Evolutionary conservation across 1,139 yeast species (phyloP).

Genomic region (Martiniozyma asiatica): DNA sequence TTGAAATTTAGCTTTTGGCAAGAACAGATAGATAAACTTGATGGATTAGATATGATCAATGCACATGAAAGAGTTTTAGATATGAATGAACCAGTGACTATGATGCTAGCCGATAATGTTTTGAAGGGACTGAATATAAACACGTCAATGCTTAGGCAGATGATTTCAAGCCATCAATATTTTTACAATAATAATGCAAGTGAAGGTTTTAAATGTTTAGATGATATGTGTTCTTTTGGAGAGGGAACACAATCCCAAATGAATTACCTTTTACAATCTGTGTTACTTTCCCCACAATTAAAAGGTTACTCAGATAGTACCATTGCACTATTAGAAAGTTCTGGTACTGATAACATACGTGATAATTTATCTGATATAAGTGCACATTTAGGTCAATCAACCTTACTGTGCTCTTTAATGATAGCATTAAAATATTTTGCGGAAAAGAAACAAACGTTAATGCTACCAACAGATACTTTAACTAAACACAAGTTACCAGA

Average conservation of each 20-base stretch:
- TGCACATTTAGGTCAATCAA: constrained; percentile 79
- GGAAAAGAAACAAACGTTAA: constrained; percentile 33
- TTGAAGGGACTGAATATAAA: constrained; percentile 40
- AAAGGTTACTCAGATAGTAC: constrained; percentile 39
- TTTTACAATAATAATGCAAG: constrained; percentile 34
- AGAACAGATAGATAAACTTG: constrained; percentile 35
- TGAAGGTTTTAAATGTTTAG: constrained; percentile 37
- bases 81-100: constrained; percentile 47
- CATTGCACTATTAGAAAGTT: constrained; percentile 34
- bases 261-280: constrained; percentile 55
- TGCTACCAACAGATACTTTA: constrained; percentile 55
- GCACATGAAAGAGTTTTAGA: constrained; percentile 24
- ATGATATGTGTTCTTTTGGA: constrained; percentile 63
- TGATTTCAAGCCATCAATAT: constrained; percentile 49
- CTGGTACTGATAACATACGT: constrained; percentile 29
- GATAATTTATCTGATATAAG: constrained; percentile 44
- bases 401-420: constrained; percentile 56
- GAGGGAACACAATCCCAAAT: constrained; percentile 73
- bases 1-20: constrained; percentile 54
- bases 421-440: constrained; percentile 55
- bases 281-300: constrained; percentile 44
- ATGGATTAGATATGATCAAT: constrained; percentile 24
- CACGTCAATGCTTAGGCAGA: constrained; percentile 43
- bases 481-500: constrained; percentile 46
- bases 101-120: constrained; percentile 40